A percentile compares a stretch with the other conserved stretches of the same genome.
phyloP scores from a whole-genome alignment of 2,329 filamentous ascomycete genomes.

The Scedosporium minutisporum region DNA sequence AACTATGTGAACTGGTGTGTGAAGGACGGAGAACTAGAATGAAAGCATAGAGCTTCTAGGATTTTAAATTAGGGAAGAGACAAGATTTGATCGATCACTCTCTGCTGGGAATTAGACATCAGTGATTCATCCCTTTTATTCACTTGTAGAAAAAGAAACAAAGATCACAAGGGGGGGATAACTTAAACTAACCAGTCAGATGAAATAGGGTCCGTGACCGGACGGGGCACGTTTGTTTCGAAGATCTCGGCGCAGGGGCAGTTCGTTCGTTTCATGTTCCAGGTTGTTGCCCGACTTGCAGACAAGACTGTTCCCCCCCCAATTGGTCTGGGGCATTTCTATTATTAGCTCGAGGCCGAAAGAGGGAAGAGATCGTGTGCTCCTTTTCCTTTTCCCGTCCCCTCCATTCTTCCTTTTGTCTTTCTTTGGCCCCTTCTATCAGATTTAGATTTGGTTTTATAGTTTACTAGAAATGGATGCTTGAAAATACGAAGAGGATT shows the following conservation, averaged over 20 bases:
- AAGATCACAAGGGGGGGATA: neutral
- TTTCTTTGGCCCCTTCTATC: neutral
- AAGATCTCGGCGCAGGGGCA: neutral
- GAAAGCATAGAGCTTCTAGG: too few relatives aligned
- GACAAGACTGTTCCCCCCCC: neutral
- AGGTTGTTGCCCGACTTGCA: neutral
- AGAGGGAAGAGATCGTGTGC: neutral
- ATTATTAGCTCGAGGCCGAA: neutral
- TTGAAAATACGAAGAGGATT: too few relatives aligned
- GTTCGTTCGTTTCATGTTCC: neutral
- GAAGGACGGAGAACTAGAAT: too few relatives aligned
- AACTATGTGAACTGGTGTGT: too few relatives aligned
- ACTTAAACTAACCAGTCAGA: neutral
- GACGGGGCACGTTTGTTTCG: neutral
- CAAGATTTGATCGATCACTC: too few relatives aligned
- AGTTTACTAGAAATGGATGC: neutral
- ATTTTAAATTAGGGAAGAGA: too few relatives aligned
- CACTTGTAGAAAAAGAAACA: neutral
- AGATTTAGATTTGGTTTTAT: neutral
- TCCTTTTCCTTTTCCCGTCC: neutral
- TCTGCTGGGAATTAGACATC: too few relatives aligned
- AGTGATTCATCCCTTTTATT: too few relatives aligned
- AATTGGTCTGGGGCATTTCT: neutral
- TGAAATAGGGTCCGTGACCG: neutral
- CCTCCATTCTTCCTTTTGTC: neutral